These are phyloP conservation scores for Trichosporon sp. DNA, from an alignment of 1,284 basidiomycete genomes.

Conservation along the genomic window DNA sequence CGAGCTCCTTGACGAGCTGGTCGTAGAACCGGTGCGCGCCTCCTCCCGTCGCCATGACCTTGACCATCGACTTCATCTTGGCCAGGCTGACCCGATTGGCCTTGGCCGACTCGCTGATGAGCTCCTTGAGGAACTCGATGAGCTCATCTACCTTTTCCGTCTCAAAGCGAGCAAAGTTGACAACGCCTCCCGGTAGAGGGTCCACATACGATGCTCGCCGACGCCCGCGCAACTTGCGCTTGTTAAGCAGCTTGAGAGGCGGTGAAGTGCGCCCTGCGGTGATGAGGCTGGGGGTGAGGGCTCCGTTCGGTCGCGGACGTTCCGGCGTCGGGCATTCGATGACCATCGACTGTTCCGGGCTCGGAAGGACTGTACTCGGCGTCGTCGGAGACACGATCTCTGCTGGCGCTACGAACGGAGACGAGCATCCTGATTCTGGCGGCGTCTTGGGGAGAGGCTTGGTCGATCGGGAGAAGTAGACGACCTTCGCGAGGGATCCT, in stretches of 20 bases:
- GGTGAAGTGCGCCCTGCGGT: slow-evolving; percentile 12
- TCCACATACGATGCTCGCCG: slow-evolving; percentile 61
- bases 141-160: slow-evolving; percentile 82
- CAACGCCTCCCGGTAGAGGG: slow-evolving; percentile 88
- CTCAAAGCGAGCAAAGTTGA: slow-evolving; percentile 98
- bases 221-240: not conserved
- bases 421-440: slow-evolving; percentile 39
- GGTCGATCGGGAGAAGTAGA: slow-evolving; percentile 92
- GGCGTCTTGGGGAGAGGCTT: slow-evolving; percentile 34
- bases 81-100: slow-evolving; percentile 84
- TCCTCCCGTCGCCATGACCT: slow-evolving; percentile 97
- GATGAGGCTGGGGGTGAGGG: slow-evolving; percentile 65
- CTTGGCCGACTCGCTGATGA: slow-evolving; percentile 79
- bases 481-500: slow-evolving; percentile 94
- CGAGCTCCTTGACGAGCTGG: slow-evolving; percentile 66
- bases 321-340: slow-evolving; percentile 29
- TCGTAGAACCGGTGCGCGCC: slow-evolving; percentile 94
- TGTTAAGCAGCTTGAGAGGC: slow-evolving; percentile 24
- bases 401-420: slow-evolving; percentile 37
- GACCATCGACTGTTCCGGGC: slow-evolving; percentile 28
- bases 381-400: slow-evolving; percentile 30
- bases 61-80: slow-evolving; percentile 87
- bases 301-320: slow-evolving; percentile 58
- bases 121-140: slow-evolving; percentile 77
- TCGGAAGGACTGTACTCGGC: slow-evolving; percentile 17